Evolutionary conservation across 2,329 filamentous ascomycete species (phyloP), one percentile per base, ranked within the genome.

Genomic region (Colletotrichum camelliae): DNA sequence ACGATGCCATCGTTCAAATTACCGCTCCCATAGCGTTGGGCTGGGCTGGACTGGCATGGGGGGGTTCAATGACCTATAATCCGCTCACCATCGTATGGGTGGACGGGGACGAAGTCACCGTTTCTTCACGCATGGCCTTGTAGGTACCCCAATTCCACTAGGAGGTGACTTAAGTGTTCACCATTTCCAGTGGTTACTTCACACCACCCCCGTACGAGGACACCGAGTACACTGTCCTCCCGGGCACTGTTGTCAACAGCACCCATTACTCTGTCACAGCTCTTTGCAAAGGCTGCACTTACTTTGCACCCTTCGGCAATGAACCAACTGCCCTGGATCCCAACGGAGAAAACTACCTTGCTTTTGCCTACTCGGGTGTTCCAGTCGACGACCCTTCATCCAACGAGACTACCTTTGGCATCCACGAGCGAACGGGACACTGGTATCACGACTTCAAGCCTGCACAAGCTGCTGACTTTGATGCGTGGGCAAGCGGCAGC

Each of bases 21-120:
- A 82, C 85, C 0, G 85, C 86, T 3, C 86, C 87, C 2, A 79
- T 80, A 16, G 78, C 79, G 3, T 83, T 85, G 57, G 86, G 86
- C 43, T 88, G 87, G 87, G 83, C 84, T 4, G 87, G 86, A 4
- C 79, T 88, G 21, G 82, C 86, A 13, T 88, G 86, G 86, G 86
- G 86, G 29, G 86, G 85, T 7, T 81, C 82, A 10, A 88, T 88
- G 87, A 83, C 85, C 7, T 86, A 87, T 74, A 84, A 85, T 55
- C 87, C 87, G 4, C 80, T 88, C 0, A 83, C 85, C 2, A 76
- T 88, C 33, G 83, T 83, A 5, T 88, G 87, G 87, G 77, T 81
- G 24, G 86, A 85, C 76, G 85, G 83, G n/a, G 81, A 80, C 7
- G 83, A 80, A 18, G 84, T 82, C 12, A 82, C 84, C 3, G 82